Percentiles rank a stretch among this genome's conserved stretches.
These are phyloP conservation scores for Starmera pachycereana DNA, from an alignment of 805 yeast species.

Conservation along the genomic window DNA sequence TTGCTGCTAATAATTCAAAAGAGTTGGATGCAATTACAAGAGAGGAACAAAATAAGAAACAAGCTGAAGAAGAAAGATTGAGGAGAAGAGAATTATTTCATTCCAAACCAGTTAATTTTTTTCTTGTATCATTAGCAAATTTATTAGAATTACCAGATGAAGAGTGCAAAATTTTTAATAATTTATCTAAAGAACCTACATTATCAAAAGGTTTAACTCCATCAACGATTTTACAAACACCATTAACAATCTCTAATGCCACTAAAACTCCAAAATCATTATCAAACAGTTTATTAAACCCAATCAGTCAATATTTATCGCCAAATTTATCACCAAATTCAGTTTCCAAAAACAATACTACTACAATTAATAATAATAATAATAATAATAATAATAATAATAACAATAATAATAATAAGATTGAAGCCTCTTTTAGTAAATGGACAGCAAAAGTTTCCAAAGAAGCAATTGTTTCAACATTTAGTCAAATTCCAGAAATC, in stretches of 20 bases:
- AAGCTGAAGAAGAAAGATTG: constrained; percentile 9
- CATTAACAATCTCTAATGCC: constrained; percentile 17
- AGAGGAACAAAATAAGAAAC: constrained; percentile 10
- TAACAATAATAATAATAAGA: no score
- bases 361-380: neutral
- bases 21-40: constrained; percentile 15
- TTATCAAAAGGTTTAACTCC: constrained; percentile 17
- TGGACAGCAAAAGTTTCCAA: constrained; percentile 15
- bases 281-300: constrained; percentile 4
- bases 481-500: constrained; percentile 12
- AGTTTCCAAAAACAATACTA: constrained; percentile 3
- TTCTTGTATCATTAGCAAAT: constrained; percentile 18
- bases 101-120: constrained; percentile 14
- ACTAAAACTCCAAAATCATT: constrained; percentile 17
- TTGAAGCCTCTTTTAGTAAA: constrained; percentile 1
- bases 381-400: no score
- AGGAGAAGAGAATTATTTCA: constrained; percentile 16
- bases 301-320: constrained; percentile 9
- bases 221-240: constrained; percentile 19
- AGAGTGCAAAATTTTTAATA: constrained; percentile 11
- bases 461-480: constrained; percentile 15
- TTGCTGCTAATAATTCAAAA: constrained; percentile 12
- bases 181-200: constrained; percentile 10
- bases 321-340: constrained; percentile 15
- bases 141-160: constrained; percentile 17